Conservation (phyloP, 805 yeast genomes). For the Jamesozyma gamospora region DNA sequence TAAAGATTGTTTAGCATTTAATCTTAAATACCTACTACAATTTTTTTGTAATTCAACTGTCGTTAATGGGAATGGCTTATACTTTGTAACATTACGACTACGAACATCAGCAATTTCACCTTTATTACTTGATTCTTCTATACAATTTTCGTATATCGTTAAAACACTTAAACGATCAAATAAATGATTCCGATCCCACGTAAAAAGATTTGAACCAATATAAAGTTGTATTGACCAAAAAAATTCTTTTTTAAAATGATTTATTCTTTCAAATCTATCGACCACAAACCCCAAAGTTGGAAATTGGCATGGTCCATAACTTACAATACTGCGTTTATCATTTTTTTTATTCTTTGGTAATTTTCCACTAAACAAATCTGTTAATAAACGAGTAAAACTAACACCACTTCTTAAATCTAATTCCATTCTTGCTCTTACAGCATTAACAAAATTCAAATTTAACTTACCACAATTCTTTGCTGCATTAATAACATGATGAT, state of each 20-base stretch:
- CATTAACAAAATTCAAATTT: conserved; percentile 63
- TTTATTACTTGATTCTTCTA: conserved; percentile 33
- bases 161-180: conserved; percentile 64
- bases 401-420: conserved; percentile 83
- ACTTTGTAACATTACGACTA: conserved; percentile 60
- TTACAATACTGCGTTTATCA: conserved; percentile 29
- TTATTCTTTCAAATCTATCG: conserved; percentile 72
- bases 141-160: conserved; percentile 58
- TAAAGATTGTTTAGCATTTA: conserved; percentile 73
- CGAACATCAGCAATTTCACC: conserved; percentile 45
- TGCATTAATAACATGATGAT: conserved; percentile 61
- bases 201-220: conserved; percentile 39
- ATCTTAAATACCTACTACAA: conserved; percentile 62
- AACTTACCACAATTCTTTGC: conserved; percentile 57
- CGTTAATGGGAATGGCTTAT: conserved; percentile 82
- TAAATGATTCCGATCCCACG: conserved; percentile 65
- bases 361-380: conserved; percentile 33
- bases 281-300: conserved; percentile 96
- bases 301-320: conserved; percentile 92
- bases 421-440: conserved; percentile 80
- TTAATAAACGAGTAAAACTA: conserved; percentile 74
- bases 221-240: conserved; percentile 68
- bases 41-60: conserved; percentile 88
- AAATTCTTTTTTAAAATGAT: conserved; percentile 60
- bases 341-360: conserved; percentile 8